Evolutionary conservation across 2,329 filamentous ascomycete species (phyloP).

Genomic region (Aspergillus tubingensis): DNA sequence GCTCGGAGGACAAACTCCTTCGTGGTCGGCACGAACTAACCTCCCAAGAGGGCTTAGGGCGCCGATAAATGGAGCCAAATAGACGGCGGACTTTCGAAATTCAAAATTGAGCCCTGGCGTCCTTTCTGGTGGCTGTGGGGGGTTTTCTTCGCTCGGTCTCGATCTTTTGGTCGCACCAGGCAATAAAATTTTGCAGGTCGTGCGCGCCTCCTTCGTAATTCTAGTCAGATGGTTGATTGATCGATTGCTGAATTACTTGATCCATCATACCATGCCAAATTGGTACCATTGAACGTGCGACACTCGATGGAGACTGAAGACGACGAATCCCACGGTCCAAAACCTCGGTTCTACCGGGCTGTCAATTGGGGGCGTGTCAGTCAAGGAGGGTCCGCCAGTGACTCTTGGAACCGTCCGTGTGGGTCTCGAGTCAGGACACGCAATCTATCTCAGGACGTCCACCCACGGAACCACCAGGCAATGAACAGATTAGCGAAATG

Average conservation of each 20-base stretch:
- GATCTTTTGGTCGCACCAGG: slow-evolving; percentile 4
- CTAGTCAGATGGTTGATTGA: not conserved
- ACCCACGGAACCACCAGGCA: not conserved
- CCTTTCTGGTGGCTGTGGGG: slow-evolving; percentile 7
- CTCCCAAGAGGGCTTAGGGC: not conserved
- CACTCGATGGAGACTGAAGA: not conserved
- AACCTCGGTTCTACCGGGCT: slow-evolving; percentile 2
- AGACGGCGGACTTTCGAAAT: slow-evolving; percentile 1
- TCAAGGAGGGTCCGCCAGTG: slow-evolving; percentile 1
- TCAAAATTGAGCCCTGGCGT: slow-evolving; percentile 10
- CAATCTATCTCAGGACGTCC: slow-evolving; percentile 7
- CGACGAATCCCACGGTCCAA: not conserved
- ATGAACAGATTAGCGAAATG: not conserved
- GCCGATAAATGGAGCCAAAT: slow-evolving; percentile 2
- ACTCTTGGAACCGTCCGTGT: not conserved
- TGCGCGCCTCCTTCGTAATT: not conserved
- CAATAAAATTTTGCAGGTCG: not conserved
- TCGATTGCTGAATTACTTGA: not conserved
- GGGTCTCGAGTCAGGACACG: slow-evolving; percentile 9
- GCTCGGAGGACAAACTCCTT: slow-evolving; percentile 9
- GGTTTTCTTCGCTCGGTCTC: not conserved
- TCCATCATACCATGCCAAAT: not conserved
- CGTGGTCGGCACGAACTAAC: slow-evolving; percentile 5
- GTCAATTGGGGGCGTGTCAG: slow-evolving; percentile 7
- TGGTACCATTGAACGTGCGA: not conserved